Conservation (phyloP, 2,329 filamentous ascomycete genomes). For the Aspergillus oerlinghausenensis region DNA sequence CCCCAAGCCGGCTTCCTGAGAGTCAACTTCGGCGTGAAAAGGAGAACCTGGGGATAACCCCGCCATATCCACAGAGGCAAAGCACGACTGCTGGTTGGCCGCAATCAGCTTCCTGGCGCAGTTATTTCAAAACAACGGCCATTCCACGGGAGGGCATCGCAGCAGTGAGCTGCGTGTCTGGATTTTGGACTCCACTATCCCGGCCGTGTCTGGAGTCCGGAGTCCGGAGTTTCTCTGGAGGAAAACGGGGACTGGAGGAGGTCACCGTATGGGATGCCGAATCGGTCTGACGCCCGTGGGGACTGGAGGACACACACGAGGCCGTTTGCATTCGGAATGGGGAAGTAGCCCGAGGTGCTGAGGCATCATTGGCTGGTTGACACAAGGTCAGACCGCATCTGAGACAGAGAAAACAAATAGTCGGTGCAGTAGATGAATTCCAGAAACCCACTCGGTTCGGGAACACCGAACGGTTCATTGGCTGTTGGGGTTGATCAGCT, state of each 20-base stretch:
- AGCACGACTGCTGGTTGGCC: not conserved
- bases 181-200: not conserved
- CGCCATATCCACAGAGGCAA: not conserved
- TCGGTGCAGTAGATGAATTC: not conserved
- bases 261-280: not conserved
- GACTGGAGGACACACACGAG: not conserved
- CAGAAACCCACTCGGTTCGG: not conserved
- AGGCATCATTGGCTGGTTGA: not conserved
- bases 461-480: not conserved
- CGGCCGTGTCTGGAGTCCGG: not conserved
- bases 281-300: not conserved
- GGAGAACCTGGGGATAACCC: not conserved
- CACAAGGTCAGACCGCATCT: not conserved
- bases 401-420: not conserved
- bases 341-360: not conserved
- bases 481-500: not conserved
- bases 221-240: not conserved
- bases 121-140: not conserved
- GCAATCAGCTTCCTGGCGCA: not conserved
- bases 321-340: not conserved
- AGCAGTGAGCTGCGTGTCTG: not conserved
- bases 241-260: constrained; percentile 4
- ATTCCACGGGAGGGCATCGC: not conserved
- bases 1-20: not conserved
- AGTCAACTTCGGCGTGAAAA: not conserved